Percentiles rank a stretch among this genome's conserved stretches.
Evolutionary conservation across 306 rosid genomes (phyloP).

Genomic region (Chamaecrista fasciculata): DNA sequence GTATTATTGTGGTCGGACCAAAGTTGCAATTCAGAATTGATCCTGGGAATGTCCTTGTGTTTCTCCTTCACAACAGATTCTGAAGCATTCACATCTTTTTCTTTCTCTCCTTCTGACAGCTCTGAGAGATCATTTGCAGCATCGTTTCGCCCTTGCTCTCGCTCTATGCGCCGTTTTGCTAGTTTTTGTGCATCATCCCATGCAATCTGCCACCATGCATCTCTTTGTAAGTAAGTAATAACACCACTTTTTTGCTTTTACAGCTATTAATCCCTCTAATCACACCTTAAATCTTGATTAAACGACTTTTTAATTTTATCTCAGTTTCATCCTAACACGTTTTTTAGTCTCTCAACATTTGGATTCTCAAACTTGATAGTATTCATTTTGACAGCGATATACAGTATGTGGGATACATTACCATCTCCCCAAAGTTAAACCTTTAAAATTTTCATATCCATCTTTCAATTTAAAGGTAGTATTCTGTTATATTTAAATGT

Average conservation of each 20-base stretch:
- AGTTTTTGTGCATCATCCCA: slow-evolving; percentile 64
- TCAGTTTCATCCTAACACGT: no score
- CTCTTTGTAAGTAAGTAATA: background rate
- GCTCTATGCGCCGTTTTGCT: slow-evolving; percentile 44
- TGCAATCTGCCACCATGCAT: slow-evolving; percentile 58
- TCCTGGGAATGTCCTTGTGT: slow-evolving; percentile 41
- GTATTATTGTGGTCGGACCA: slow-evolving; percentile 52
- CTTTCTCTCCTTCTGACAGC: slow-evolving; percentile 79
- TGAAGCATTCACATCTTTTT: slow-evolving; percentile 43
- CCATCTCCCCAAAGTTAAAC: no score
- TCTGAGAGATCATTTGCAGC: slow-evolving; percentile 74
- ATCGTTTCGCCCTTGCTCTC: slow-evolving; percentile 67
- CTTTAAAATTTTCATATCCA: no score
- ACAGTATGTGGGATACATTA: no score
- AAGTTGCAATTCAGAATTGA: slow-evolving; percentile 48
- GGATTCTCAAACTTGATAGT: no score
- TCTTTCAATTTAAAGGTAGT: no score
- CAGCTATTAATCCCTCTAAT: background rate
- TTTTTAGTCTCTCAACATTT: no score
- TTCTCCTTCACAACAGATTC: slow-evolving; percentile 19
- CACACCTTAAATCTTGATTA: no score
- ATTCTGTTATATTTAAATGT: no score
- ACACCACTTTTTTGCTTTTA: background rate
- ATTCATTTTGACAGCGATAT: no score
- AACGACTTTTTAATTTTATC: no score